Evolutionary conservation across 2,329 filamentous ascomycete species (phyloP), one percentile per base, ranked within the genome.

Genomic region (Colletotrichum salicis): DNA sequence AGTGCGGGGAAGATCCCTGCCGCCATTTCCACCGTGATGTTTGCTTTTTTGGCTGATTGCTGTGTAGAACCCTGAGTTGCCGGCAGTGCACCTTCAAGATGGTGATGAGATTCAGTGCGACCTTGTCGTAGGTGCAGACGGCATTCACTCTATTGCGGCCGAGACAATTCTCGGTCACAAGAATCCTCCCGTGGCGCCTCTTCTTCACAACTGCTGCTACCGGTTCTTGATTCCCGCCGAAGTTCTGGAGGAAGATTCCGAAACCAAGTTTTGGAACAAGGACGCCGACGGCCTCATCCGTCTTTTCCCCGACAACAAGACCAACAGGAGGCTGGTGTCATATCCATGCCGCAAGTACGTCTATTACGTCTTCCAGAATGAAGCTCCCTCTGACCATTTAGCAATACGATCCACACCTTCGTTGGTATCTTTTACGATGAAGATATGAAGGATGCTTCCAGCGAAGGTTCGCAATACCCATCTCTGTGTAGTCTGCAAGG

Each of bases 71-170:
- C 63, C 77, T 1, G 74, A 73, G 2, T 64, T 64, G 15, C 77
- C 79, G 0, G 78, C 78, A 0, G 77, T 81, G 3, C 76, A 74
- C 1, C 74, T 84, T 6, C 69, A 68, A 6, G 73, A 75, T n/a
- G 82, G 81, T 3, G 64, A 76, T 5, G 70, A 75, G 13, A 70
- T 81, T 12, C 59, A 59, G 6, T 79, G 76, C 24, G 83, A 86
- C 69, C 69, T 86, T 3, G 79, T 86, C 22, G 77, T 87, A 45
- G 84, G 81, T 4, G 84, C 85, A 2, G 85, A 87, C 73, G 85
- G 85, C 6, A 76, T 84, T 19, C 83, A 84, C 62, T 82, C 79
- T 15, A 64, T 74, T 8, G 81, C 76, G 13, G 72, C 76, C 5
- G 75, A 80, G 65, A 71, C 73, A 4, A 73, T 82, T 5, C 64